Evolutionary conservation across 1,284 basidiomycete genomes (phyloP).

Genomic region (Paramarasmius palmivorus): DNA sequence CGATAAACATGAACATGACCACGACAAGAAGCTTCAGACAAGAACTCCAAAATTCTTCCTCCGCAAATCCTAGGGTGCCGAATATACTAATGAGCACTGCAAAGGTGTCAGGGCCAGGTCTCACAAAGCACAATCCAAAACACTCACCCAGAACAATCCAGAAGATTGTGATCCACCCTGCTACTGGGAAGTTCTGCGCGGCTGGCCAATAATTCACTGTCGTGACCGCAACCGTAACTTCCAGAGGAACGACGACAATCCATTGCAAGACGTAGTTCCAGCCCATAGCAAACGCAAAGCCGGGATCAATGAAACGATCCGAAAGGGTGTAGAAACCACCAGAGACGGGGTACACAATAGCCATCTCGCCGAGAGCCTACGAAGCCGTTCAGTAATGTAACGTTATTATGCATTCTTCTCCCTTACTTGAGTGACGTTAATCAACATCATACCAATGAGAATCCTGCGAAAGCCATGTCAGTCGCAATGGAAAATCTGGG

Average conservation of each 20-base stretch:
- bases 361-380: conserved; percentile 50
- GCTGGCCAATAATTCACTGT: conserved; percentile 42
- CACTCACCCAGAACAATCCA: conserved; percentile 40
- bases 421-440: conserved; percentile 48
- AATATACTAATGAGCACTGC: conserved; percentile 37
- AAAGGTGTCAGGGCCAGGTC: not conserved
- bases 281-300: conserved; percentile 53
- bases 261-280: conserved; percentile 50
- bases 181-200: conserved; percentile 29
- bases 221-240: conserved; percentile 45
- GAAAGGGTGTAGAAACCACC: conserved; percentile 50
- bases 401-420: conserved; percentile 2
- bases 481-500: no score
- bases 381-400: not conserved
- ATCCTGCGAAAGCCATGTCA: no score
- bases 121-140: not conserved
- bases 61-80: conserved; percentile 50
- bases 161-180: conserved; percentile 50
- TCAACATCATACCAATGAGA: conserved; percentile 43
- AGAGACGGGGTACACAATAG: conserved; percentile 51
- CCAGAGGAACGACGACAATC: conserved; percentile 41
- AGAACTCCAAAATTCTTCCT: conserved; percentile 57
- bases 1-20: conserved; percentile 54
- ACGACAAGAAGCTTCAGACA: conserved; percentile 56
- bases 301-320: conserved; percentile 46